Conservation (phyloP, 2,329 filamentous ascomycete species). For the Fusarium buharicum region DNA sequence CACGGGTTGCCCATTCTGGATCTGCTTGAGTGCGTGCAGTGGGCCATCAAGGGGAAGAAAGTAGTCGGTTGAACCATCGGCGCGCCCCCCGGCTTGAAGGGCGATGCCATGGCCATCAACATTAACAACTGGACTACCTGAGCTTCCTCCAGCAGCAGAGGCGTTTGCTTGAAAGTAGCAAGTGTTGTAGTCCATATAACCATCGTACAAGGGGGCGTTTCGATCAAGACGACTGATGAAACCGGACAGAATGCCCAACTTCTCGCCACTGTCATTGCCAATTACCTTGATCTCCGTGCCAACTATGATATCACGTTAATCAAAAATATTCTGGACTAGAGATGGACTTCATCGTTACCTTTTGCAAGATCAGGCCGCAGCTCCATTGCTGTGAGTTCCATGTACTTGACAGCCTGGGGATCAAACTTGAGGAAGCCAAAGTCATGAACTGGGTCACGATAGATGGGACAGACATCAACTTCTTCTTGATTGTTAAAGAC, state of each 20-base stretch:
- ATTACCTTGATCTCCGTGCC: conserved; percentile 34
- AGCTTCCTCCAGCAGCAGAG: conserved; percentile 94
- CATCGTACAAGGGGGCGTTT: conserved; percentile 97
- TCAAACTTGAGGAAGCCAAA: conserved; percentile 98
- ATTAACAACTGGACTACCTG: conserved; percentile 95
- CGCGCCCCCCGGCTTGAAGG: conserved; percentile 90
- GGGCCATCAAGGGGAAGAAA: conserved; percentile 94
- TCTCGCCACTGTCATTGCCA: conserved; percentile 30
- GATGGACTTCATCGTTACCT: not conserved
- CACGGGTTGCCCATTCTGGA: conserved; percentile 79
- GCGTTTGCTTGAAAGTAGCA: conserved; percentile 98
- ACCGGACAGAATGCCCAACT: conserved; percentile 68
- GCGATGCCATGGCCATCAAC: conserved; percentile 83
- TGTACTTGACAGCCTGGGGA: conserved; percentile 94
- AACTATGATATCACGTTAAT: not conserved
- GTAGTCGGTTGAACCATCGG: conserved; percentile 96
- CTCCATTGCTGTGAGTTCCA: conserved; percentile 71
- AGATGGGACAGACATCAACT: conserved; percentile 94
- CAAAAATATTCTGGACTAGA: accelerated
- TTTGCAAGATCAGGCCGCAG: conserved; percentile 28
- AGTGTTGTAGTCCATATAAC: conserved; percentile 96
- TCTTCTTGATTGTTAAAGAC: conserved; percentile 99
- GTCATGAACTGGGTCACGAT: conserved; percentile 97
- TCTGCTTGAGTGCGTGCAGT: conserved; percentile 83
- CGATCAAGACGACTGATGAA: conserved; percentile 95